Evolutionary conservation across 2,329 filamentous ascomycete species (phyloP).

Genomic region (Paramyrothecium sp.): DNA sequence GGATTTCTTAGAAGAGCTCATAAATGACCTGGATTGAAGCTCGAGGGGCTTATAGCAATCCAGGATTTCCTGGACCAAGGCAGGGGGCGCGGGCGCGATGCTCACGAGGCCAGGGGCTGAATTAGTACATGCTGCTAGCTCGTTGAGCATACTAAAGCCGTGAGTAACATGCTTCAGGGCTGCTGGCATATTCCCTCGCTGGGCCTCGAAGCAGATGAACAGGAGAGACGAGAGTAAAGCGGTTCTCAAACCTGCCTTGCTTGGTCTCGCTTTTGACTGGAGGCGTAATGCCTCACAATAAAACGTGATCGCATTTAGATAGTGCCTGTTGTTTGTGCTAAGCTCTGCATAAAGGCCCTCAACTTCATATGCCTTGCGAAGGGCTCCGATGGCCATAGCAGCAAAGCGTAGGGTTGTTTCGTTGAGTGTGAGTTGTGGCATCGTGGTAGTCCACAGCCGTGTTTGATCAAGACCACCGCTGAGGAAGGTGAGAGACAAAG

Average conservation of each 20-base stretch:
- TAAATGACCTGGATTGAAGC: conserved; percentile 35
- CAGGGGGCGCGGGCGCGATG: conserved; percentile 33
- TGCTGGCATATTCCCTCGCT: conserved; percentile 36
- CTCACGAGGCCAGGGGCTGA: conserved; percentile 33
- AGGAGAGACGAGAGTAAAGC: conserved; percentile 36
- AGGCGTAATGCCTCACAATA: conserved; percentile 40
- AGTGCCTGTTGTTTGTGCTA: conserved; percentile 30
- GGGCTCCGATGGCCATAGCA: conserved; percentile 38
- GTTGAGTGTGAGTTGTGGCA: conserved; percentile 36
- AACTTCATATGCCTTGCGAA: conserved; percentile 30
- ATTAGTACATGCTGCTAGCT: conserved; percentile 32
- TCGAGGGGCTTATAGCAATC: conserved; percentile 38
- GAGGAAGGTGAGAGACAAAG: conserved; percentile 31
- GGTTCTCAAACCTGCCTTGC: conserved; percentile 33
- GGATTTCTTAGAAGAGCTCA: conserved; percentile 34
- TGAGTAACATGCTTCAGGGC: conserved; percentile 39
- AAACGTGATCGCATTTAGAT: conserved; percentile 37
- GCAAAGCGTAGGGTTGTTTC: conserved; percentile 35
- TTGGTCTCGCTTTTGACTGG: conserved; percentile 33
- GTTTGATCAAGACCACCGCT: conserved; percentile 31
- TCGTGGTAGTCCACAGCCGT: conserved; percentile 36
- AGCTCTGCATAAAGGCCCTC: conserved; percentile 16
- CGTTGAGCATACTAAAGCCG: conserved; percentile 39
- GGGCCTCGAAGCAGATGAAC: conserved; percentile 40
- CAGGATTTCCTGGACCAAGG: conserved; percentile 34